Base-by-base conservation (phyloP, 2,329 filamentous ascomycete genomes). In the Aspergillus sp. region DNA sequence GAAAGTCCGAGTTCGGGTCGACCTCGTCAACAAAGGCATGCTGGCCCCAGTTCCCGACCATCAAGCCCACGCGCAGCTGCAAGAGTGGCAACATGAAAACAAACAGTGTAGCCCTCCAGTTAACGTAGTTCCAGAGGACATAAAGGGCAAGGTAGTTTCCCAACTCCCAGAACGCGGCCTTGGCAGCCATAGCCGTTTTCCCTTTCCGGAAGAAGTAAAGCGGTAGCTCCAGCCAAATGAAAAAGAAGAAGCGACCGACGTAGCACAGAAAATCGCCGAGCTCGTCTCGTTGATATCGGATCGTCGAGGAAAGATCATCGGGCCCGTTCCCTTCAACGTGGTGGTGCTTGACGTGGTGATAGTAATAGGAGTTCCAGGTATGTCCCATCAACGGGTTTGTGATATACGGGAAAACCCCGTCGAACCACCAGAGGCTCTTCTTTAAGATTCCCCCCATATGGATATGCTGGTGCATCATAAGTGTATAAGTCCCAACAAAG, bases 381-480 rank as follows among this genome's bases (percentile, higher is more conserved):
- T 93, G 90, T 11, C 90, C 90, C 84, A 91, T 89, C 56, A 93
- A 74, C 0, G 90, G 90, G 64, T 92, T 88, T 11, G 85, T 78
- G 41, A 93, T 72, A 69, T 91, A 93, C 0, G 90, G 90, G 64
- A 92, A 93, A 2, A 81, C 52, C 6, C 74, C 69, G 67, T 93
- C 90, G 58, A 93, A 73, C 31, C 81, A 67, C 35, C 76, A 74
- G 54, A 82, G 84, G 7, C 75, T 70, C 65, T 83, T 84, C 23
- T 79, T 74, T 37, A 93, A 75, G 3, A 93, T 79, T 15, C 90
- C 90, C 46, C 86, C 82, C 78, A 86, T 86, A 70, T 93, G 90
- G 65, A 93, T 93, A 71, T 93, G 90, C 68, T 93, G 90, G 67
- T 93, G 90, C 82, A 90, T 90, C 84, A 93, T 86, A 39, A 93